phyloP scores from a whole-genome alignment of 768 basidiomycete genomes.

The Rhodotorula sphaerocarpa region DNA sequence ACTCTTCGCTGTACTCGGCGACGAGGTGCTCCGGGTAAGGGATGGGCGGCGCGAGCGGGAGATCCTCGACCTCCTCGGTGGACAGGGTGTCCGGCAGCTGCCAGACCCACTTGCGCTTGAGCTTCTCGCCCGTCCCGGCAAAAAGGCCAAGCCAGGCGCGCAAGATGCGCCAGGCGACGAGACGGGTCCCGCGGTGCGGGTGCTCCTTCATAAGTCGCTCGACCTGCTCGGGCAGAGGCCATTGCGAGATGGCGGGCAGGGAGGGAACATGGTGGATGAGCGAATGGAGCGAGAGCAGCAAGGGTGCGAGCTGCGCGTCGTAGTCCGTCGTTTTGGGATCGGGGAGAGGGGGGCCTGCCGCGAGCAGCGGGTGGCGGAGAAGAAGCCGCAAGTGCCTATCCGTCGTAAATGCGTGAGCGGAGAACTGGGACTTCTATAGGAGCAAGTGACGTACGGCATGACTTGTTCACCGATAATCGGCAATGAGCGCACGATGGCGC shows the following conservation, averaged over 20 bases:
- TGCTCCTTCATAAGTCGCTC: conserved; percentile 31
- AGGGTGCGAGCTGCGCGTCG: conserved; percentile 12
- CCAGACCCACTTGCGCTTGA: conserved; percentile 42
- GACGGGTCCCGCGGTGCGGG: conserved; percentile 34
- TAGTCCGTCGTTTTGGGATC: conserved; percentile 9
- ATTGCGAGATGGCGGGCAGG: conserved; percentile 26
- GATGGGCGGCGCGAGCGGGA: conserved; percentile 47
- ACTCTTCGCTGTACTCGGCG: conserved; percentile 66
- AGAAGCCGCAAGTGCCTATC: conserved; percentile 17
- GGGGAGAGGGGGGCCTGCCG: conserved; percentile 44
- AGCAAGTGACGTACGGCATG: conserved; percentile 45
- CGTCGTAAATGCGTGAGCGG: too few species aligned
- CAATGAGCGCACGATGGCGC: conserved; percentile 36
- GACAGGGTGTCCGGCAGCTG: conserved; percentile 30
- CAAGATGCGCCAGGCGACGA: conserved; percentile 36
- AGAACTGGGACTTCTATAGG: too few species aligned
- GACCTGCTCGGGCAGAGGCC: conserved; percentile 27
- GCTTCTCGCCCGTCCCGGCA: conserved; percentile 33
- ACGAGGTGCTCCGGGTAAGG: conserved; percentile 65
- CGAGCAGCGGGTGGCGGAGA: conserved; percentile 47
- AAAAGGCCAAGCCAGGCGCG: conserved; percentile 34
- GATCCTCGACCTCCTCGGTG: not conserved
- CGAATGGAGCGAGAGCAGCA: conserved; percentile 28
- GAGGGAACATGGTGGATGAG: conserved; percentile 24
- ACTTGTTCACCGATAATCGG: conserved; percentile 41